These are phyloP conservation scores for Telopea speciosissima DNA, from an alignment of 177 flowering plant genomes.

Conservation along the genomic window DNA sequence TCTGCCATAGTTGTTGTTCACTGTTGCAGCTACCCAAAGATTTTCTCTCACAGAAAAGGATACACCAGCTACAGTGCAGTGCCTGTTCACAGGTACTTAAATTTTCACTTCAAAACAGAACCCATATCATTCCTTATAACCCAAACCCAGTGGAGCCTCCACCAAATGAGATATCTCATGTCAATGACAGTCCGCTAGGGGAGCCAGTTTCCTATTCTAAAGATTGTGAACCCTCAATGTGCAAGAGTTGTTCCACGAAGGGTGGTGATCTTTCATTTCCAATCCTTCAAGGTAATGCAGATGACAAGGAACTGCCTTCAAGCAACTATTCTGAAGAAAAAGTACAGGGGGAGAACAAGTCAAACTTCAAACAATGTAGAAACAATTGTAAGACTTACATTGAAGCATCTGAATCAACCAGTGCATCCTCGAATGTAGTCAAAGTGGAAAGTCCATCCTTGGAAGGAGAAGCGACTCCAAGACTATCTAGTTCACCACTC, in stretches of 20 bases:
- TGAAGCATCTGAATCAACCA: conserved; percentile 13
- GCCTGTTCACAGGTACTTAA: conserved; percentile 55
- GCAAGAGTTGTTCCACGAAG: conserved; percentile 44
- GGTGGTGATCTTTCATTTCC: conserved; percentile 22
- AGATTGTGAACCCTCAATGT: conserved; percentile 35
- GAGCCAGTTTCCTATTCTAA: conserved; percentile 46
- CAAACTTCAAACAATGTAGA: conserved; percentile 9
- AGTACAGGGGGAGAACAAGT: conserved; percentile 18
- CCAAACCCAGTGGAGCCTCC: conserved; percentile 21
- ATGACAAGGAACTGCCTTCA: conserved; percentile 13
- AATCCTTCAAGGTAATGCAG: conserved; percentile 7
- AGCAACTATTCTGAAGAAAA: conserved; percentile 15
- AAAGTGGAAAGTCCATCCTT: conserved; percentile 15
- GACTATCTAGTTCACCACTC: conserved; percentile 41
- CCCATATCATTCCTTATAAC: conserved; percentile 33
- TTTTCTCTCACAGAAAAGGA: conserved; percentile 45
- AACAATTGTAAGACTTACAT: conserved; percentile 12
- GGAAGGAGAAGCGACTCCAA: conserved; percentile 18
- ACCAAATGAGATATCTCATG: conserved; percentile 23
- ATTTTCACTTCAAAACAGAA: conserved; percentile 40
- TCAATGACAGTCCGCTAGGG: conserved; percentile 11
- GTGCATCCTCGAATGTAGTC: conserved; percentile 11
- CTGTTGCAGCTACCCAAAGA: conserved; percentile 70
- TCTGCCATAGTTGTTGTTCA: conserved; percentile 46
- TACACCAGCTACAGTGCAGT: conserved; percentile 52